Evolutionary conservation across 768 basidiomycete species (phyloP).

Genomic region (Panaeolus papilionaceus): DNA sequence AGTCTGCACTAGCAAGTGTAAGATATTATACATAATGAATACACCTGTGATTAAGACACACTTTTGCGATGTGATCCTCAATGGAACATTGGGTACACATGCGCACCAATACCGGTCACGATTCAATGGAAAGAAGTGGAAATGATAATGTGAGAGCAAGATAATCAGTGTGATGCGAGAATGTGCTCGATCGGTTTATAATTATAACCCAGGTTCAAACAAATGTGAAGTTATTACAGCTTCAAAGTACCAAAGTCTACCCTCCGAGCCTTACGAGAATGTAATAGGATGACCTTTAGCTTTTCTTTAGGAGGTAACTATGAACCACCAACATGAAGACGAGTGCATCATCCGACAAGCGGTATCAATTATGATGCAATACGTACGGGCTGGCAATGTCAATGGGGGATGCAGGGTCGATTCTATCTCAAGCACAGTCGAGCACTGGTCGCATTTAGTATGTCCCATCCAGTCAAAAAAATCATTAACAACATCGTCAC

Average conservation of each 20-base stretch:
- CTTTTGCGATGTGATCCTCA: background rate
- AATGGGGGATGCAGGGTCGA: background rate
- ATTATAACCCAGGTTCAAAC: background rate
- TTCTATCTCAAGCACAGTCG: background rate
- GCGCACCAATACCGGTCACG: background rate
- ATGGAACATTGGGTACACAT: background rate
- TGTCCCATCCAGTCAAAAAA: conserved; percentile 6
- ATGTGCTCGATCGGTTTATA: background rate
- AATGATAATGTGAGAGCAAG: background rate
- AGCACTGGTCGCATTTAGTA: background rate
- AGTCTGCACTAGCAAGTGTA: background rate
- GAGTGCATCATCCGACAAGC: background rate
- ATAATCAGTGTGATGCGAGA: background rate
- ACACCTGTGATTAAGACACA: background rate
- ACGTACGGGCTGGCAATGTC: background rate
- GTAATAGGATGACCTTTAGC: background rate
- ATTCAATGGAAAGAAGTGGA: background rate
- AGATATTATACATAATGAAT: background rate
- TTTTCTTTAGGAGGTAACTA: background rate
- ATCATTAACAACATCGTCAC: conserved; percentile 6
- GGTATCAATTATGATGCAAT: background rate
- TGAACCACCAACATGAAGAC: background rate
- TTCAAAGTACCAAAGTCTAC: background rate
- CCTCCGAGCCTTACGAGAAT: background rate
- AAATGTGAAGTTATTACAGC: background rate